phyloP scores from a whole-genome alignment of 805 yeast genomes.

The Suhomyces pyralidae region DNA sequence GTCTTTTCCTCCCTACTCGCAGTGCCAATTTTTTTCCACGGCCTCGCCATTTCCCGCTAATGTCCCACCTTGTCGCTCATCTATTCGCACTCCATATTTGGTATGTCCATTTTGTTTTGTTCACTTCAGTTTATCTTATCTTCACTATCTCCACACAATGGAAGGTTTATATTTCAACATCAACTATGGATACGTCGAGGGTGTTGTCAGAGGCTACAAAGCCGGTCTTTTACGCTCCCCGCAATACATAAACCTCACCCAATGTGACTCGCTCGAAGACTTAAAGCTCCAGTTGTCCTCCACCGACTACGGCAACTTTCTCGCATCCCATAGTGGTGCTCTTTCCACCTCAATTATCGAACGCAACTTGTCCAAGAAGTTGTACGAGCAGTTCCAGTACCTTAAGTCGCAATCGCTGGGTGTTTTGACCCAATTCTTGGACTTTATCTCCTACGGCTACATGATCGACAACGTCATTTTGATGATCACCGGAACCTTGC shows the following conservation, averaged over 20 bases:
- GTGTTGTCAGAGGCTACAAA: constrained; percentile 90
- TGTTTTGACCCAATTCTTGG: constrained; percentile 77
- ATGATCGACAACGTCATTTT: constrained; percentile 97
- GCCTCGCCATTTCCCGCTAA: background rate
- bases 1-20: background rate
- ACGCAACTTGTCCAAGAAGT: constrained; percentile 66
- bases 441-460: constrained; percentile 90
- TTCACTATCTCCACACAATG: constrained; percentile 43
- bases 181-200: constrained; percentile 89
- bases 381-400: constrained; percentile 82
- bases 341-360: constrained; percentile 85
- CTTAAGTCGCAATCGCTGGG: constrained; percentile 81
- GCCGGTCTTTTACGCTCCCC: constrained; percentile 72
- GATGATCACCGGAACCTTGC: constrained; percentile 95
- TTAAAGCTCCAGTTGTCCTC: constrained; percentile 90
- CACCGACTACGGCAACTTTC: constrained; percentile 91
- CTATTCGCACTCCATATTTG: background rate
- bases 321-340: constrained; percentile 79
- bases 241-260: constrained; percentile 90
- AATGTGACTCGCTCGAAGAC: constrained; percentile 94
- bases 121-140: background rate
- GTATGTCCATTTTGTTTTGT: background rate
- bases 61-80: background rate
- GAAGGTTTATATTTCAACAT: constrained; percentile 92
- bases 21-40: background rate